Evolutionary conservation across 2,329 filamentous ascomycete species (phyloP).

Genomic region (Tolypocladium tundrense): DNA sequence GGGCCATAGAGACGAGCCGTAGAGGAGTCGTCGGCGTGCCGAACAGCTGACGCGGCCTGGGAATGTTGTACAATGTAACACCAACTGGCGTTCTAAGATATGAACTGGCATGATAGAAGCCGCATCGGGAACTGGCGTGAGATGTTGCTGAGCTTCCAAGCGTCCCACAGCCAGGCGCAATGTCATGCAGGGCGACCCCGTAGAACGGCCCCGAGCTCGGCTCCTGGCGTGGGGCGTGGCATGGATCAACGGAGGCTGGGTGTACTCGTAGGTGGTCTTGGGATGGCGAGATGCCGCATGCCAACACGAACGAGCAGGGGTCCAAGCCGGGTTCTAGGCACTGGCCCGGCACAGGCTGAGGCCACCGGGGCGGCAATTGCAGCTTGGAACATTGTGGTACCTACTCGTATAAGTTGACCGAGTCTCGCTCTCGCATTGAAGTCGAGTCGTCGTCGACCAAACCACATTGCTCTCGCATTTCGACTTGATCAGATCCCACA

Average conservation of each 20-base stretch:
- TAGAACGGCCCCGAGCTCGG: background rate
- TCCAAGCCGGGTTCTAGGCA: background rate
- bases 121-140: background rate
- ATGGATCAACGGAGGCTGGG: background rate
- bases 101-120: slow-evolving; percentile 7
- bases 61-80: slow-evolving; percentile 7
- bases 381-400: background rate
- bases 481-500: background rate
- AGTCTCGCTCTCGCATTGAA: background rate
- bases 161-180: background rate
- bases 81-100: slow-evolving; percentile 7
- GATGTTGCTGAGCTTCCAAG: background rate
- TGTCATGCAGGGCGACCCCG: background rate
- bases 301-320: background rate
- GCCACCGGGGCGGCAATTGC: background rate
- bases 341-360: background rate
- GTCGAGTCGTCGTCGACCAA: background rate
- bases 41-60: background rate
- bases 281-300: background rate
- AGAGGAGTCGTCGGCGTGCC: background rate
- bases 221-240: background rate
- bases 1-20: background rate
- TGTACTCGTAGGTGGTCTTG: too few relatives aligned
- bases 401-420: background rate
- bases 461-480: background rate